A percentile compares a stretch with the other conserved stretches of the same genome.
Evolutionary conservation across 805 yeast species (phyloP).

Genomic region (Lipomyces mesembrius): DNA sequence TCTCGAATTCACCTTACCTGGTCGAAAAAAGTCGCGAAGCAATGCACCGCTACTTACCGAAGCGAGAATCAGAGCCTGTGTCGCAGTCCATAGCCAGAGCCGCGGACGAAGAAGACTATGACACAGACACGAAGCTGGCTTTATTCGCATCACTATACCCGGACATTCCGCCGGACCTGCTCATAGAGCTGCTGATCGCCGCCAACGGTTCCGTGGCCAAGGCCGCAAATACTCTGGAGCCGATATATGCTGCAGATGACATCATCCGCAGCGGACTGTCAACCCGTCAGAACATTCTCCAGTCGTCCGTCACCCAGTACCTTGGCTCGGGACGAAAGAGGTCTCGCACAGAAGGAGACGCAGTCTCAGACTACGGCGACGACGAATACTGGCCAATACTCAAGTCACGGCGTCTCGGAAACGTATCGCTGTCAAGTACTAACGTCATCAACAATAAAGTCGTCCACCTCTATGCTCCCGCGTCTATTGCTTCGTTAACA

Average conservation of each 20-base stretch:
- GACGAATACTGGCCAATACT: constrained; percentile 1
- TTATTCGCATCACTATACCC: constrained; percentile 29
- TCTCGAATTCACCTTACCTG: not conserved
- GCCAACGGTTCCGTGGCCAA: constrained; percentile 24
- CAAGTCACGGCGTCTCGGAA: constrained; percentile 3
- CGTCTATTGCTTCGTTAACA: constrained; percentile 51
- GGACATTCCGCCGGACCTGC: constrained; percentile 29
- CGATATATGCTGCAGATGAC: not conserved
- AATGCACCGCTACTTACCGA: not conserved
- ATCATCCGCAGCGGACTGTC: not conserved
- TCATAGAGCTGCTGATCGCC: constrained; percentile 27
- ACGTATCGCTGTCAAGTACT: not conserved
- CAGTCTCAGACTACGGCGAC: not conserved
- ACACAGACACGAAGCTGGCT: constrained; percentile 34
- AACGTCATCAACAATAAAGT: constrained; percentile 12
- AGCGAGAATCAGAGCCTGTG: not conserved
- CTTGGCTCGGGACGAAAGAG: constrained; percentile 25
- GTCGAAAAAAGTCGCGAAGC: not conserved
- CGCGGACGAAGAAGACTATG: constrained; percentile 12
- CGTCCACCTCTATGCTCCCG: constrained; percentile 53
- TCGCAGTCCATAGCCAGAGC: not conserved
- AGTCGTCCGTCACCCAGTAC: constrained; percentile 27
- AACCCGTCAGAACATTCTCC: constrained; percentile 7
- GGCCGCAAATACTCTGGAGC: constrained; percentile 8
- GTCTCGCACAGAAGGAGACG: constrained; percentile 18